Percentiles rank a stretch among this genome's conserved stretches.
Conservation (phyloP, 2,329 filamentous ascomycete genomes). For the Colletotrichum euphorbiae region DNA sequence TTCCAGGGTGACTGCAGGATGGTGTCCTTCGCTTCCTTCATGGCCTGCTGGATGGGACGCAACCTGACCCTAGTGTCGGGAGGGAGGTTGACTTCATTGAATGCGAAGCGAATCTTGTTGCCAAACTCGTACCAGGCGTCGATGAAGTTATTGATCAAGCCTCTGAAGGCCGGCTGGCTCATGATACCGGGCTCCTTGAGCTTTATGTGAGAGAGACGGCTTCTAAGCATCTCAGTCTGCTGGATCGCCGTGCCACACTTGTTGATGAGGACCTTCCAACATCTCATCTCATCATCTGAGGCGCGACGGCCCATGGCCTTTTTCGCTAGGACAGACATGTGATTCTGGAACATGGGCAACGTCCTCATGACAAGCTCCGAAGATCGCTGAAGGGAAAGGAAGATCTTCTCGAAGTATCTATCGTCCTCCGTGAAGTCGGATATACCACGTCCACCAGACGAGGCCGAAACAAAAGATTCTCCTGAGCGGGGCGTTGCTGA, state of each 20-base stretch:
- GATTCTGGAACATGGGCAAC: conserved; percentile 75
- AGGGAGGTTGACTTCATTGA: conserved; percentile 64
- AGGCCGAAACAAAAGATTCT: conserved; percentile 78
- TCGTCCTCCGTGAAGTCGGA: conserved; percentile 81
- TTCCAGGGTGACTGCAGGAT: conserved; percentile 74
- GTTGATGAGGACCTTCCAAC: conserved; percentile 78
- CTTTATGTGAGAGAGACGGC: conserved; percentile 81
- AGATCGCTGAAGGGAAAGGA: conserved; percentile 78
- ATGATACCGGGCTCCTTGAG: conserved; percentile 85
- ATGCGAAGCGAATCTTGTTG: conserved; percentile 66
- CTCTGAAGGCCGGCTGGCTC: conserved; percentile 71
- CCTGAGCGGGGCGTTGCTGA: conserved; percentile 83
- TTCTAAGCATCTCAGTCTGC: conserved; percentile 78
- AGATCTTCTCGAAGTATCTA: conserved; percentile 84
- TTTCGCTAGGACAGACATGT: conserved; percentile 74
- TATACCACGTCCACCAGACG: conserved; percentile 61
- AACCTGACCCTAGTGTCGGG: conserved; percentile 79
- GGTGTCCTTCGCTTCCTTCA: conserved; percentile 81
- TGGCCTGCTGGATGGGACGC: conserved; percentile 82
- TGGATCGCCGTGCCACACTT: conserved; percentile 78
- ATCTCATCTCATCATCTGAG: conserved; percentile 69
- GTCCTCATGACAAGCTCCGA: conserved; percentile 79
- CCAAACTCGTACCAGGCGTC: conserved; percentile 77
- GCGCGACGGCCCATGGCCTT: conserved; percentile 70
- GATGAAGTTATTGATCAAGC: conserved; percentile 80